Conservation (phyloP, 2,329 filamentous ascomycete genomes). For the Cercospora sp. region DNA sequence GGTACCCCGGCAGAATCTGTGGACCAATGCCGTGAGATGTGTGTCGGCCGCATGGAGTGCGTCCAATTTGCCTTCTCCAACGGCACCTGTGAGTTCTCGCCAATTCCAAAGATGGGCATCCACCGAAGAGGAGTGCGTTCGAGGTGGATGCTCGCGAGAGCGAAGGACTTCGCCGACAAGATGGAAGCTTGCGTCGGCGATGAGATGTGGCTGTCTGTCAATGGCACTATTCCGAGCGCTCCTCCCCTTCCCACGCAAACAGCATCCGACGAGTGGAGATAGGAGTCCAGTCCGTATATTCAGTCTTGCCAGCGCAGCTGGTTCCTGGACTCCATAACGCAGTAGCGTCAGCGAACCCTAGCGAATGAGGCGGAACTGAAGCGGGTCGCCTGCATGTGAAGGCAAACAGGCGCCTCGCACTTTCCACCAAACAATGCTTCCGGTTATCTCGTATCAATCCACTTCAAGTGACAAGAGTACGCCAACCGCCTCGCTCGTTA, state of each 20-base stretch:
- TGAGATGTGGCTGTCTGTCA: constrained; percentile 14
- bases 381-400: neutral
- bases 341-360: neutral
- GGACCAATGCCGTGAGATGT: constrained; percentile 19
- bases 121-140: constrained; percentile 16
- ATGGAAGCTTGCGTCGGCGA: constrained; percentile 15
- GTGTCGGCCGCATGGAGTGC: constrained; percentile 18
- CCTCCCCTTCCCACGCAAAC: neutral
- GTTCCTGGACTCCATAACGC: neutral
- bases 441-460: too few relatives aligned
- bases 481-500: too few relatives aligned
- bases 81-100: constrained; percentile 19
- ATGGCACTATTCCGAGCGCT: neutral
- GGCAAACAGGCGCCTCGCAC: neutral
- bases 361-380: neutral
- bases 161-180: constrained; percentile 15
- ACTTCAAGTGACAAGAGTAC: too few relatives aligned
- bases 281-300: too few relatives aligned
- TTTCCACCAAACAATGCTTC: neutral
- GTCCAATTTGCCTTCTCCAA: constrained; percentile 23
- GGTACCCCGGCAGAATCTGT: constrained; percentile 8
- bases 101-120: constrained; percentile 20
- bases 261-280: neutral
- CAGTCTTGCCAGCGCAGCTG: too few relatives aligned
- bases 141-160: constrained; percentile 25